phyloP scores from a whole-genome alignment of 2,329 filamentous ascomycete genomes.

The Fusarium sp. region DNA sequence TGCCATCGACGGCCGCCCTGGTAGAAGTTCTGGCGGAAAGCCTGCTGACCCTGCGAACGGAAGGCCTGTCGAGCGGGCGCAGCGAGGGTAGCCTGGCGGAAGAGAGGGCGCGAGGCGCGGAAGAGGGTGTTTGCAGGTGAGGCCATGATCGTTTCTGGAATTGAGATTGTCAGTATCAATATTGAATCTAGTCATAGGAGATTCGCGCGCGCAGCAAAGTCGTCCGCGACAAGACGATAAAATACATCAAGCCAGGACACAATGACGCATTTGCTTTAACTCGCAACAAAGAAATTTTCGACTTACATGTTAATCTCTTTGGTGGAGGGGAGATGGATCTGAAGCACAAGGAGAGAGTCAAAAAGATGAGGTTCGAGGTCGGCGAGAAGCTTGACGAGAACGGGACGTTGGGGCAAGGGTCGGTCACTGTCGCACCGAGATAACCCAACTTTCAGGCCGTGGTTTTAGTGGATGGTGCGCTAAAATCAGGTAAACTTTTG shows the following conservation, averaged over 20 bases:
- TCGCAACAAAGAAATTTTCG: neutral
- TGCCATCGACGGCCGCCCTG: slow-evolving; percentile 72
- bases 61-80: slow-evolving; percentile 70
- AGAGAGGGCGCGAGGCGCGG: slow-evolving; percentile 69
- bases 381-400: slow-evolving; percentile 32
- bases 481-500: slow-evolving; percentile 22
- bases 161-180: slow-evolving; percentile 23
- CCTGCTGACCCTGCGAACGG: slow-evolving; percentile 58
- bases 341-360: slow-evolving; percentile 6
- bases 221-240: slow-evolving; percentile 4
- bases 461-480: slow-evolving; percentile 25
- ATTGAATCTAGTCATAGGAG: slow-evolving; percentile 8
- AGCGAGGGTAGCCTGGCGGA: slow-evolving; percentile 69
- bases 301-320: slow-evolving; percentile 34
- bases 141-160: slow-evolving; percentile 56
- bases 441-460: slow-evolving; percentile 19
- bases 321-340: slow-evolving; percentile 20
- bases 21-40: slow-evolving; percentile 61
- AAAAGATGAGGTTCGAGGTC: slow-evolving; percentile 25
- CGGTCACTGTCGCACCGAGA: slow-evolving; percentile 43
- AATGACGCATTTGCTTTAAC: slow-evolving; percentile 12
- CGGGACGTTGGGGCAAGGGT: slow-evolving; percentile 43
- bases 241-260: neutral
- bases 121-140: slow-evolving; percentile 65
- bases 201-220: slow-evolving; percentile 7